phyloP scores from a whole-genome alignment of 768 basidiomycete species.

The Pulveroboletus frians region DNA sequence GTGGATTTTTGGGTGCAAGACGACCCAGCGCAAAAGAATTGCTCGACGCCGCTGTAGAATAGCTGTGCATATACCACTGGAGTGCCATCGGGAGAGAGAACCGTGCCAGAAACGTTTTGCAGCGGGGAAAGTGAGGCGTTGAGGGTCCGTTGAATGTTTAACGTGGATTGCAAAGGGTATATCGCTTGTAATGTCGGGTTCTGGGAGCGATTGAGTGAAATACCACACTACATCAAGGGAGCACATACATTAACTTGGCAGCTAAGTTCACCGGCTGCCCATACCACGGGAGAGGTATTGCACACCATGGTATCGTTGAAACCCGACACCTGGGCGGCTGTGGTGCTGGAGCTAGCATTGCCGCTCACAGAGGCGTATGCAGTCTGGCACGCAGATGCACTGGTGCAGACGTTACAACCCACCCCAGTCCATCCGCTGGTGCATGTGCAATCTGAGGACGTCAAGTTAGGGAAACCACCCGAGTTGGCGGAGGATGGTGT shows the following conservation, averaged over 20 bases:
- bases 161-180: constrained; percentile 62
- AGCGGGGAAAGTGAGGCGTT: constrained; percentile 65
- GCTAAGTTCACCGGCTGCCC: constrained; percentile 76
- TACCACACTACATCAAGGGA: not conserved
- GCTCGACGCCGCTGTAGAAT: constrained; percentile 77
- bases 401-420: constrained; percentile 77
- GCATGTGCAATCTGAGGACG: constrained; percentile 64
- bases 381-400: constrained; percentile 59
- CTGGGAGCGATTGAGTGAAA: constrained; percentile 33
- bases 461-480: constrained; percentile 58
- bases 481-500: constrained; percentile 34
- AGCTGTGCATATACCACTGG: constrained; percentile 63
- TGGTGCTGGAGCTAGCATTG: constrained; percentile 29
- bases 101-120: constrained; percentile 24
- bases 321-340: constrained; percentile 26
- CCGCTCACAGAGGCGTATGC: constrained; percentile 46
- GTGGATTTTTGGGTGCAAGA: constrained; percentile 59
- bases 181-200: constrained; percentile 80
- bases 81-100: constrained; percentile 45
- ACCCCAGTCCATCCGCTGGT: constrained; percentile 69
- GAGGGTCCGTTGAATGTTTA: constrained; percentile 77
- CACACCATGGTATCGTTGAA: constrained; percentile 70
- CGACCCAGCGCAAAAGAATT: constrained; percentile 79
- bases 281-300: constrained; percentile 65
- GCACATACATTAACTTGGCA: constrained; percentile 75